Evolutionary conservation across 768 basidiomycete species (phyloP), one percentile per base, ranked within the genome.

Genomic region (Serendipita sp.): DNA sequence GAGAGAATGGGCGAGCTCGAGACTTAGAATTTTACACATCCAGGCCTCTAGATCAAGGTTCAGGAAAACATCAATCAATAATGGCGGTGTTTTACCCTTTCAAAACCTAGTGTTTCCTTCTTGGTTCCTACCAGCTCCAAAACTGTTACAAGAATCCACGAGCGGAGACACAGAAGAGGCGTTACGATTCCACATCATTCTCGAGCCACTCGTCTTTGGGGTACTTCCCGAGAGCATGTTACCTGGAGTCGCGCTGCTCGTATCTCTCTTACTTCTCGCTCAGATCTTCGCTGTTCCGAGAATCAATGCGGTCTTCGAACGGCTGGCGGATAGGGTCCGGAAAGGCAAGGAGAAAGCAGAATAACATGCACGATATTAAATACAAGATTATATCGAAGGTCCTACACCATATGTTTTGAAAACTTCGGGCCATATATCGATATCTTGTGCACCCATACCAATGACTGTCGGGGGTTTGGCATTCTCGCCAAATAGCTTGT

Each of bases 391-490:
- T 62, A 6, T 5, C 16, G 10, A n/a, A 60, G 18, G 11, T 33
- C 75, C 80, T 33, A 91, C 76, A 18, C 87, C 85, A 67, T 91
- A 92, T 73, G 86, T 86, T 48, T 73, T 73, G 68, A 91, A 83
- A 27, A 78, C 79, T 16, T 77, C 78, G 65, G 77, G 70, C 79
- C 82, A 88, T 68, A 85, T 78, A 6, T 83, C 83, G 52, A 89
- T 76, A 46, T 90, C 87, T 63, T 93, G 83, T 64, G 82, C 81
- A 3, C 92, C 94, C 84, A 89, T 88, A 37, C 79, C 83, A 3
- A 96, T 84, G 44, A 96, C 77, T 1, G 92, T 91, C 3, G 91
- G 82, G 69, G 83, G 81, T 69, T 80, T 80, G 58, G 62, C 40
- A 63, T 66, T 31, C 11, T 31, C 44, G 16, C 87, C 83, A 70